These are phyloP conservation scores for Candida palmyrensis DNA, from an alignment of 805 yeast genomes.

Conservation along the genomic window DNA sequence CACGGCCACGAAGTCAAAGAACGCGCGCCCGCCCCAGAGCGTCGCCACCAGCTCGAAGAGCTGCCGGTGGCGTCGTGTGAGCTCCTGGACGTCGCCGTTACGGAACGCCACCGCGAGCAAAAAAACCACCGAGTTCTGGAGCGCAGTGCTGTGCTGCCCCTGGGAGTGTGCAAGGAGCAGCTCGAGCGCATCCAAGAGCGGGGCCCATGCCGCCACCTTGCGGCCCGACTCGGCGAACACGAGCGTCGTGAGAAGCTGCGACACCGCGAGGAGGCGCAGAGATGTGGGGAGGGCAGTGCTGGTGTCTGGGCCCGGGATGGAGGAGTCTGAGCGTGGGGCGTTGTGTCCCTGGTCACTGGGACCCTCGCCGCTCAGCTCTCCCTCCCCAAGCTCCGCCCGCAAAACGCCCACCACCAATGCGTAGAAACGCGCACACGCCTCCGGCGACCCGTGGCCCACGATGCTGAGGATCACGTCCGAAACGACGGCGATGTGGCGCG, in stretches of 20 bases:
- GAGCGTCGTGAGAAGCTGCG: slow-evolving; percentile 42
- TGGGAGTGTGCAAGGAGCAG: slow-evolving; percentile 9
- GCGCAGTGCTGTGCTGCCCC: slow-evolving; percentile 9
- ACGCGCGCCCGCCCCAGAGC: slow-evolving; percentile 29
- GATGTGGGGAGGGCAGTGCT: too few species aligned
- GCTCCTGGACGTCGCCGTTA: slow-evolving; percentile 45
- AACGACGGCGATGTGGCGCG: slow-evolving; percentile 37
- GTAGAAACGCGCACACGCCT: slow-evolving; percentile 44
- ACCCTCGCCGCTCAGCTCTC: too few species aligned
- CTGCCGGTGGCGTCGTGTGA: slow-evolving; percentile 43
- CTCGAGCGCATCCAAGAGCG: slow-evolving; percentile 15
- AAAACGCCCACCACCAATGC: slow-evolving; percentile 19
- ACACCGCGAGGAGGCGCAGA: slow-evolving; percentile 13
- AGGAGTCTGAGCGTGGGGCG: too few species aligned
- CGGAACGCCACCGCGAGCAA: slow-evolving; percentile 48
- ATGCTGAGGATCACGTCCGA: slow-evolving; percentile 55
- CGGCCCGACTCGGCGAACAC: slow-evolving; percentile 68
- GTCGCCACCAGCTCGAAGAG: slow-evolving; percentile 35
- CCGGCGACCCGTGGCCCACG: slow-evolving; percentile 47
- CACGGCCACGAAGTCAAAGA: slow-evolving; percentile 45
- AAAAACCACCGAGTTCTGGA: slow-evolving; percentile 33
- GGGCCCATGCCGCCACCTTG: slow-evolving; percentile 52
- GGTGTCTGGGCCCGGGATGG: too few species aligned
- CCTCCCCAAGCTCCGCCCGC: too few species aligned
- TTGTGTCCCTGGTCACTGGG: too few species aligned